Evolutionary conservation across 305 asterid species (phyloP), one percentile per base, ranked within the genome.

Genomic region (Coffea humblotiana): DNA sequence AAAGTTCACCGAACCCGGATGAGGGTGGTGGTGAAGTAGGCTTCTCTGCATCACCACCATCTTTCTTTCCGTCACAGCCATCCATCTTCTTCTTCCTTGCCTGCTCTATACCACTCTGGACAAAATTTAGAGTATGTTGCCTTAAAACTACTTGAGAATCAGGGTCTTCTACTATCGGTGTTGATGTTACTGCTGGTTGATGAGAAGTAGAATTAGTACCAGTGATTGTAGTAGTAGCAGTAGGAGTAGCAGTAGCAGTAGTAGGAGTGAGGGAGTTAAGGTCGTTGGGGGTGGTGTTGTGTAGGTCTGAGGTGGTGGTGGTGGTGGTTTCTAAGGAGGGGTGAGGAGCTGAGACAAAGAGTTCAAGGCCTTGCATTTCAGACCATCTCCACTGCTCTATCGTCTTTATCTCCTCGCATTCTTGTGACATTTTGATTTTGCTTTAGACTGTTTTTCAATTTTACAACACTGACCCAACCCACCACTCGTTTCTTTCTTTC

Each of bases 361-460:
- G 89, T 86, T 93, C 97, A 76, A 88, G 89, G 77, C 89, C 98
- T 87, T 90, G 94, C 84, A 87, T 88, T 91, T 95, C 97, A 89
- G 95, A 90, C 97, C 97, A 92, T 91, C 78, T 87, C 94, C 98
- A 92, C 76, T 90, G 87, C 90, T 92, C 97, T 81, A 81, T 85
- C 88, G 87, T 83, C 84, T 90, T 90, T 88, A 85, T 90, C 85
- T 88, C 94, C 88, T 86, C 80, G 76, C 78, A 85, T 70, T 87
- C 87, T 83, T 84, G 84, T 83, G 82, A 81, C 92, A 89, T 83
- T 48, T 48, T 80, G 72, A 79, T 87, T 80, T 77, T 49, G 81
- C 75, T 78, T 82, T 80, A 78, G 78, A 84, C 65, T 40, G 29
- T 56, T 71, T 61, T 48, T 69, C 71, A 78, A 49, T 65, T 65